Evolutionary conservation across 768 basidiomycete genomes (phyloP).

Genomic region (Trametes meyenii): DNA sequence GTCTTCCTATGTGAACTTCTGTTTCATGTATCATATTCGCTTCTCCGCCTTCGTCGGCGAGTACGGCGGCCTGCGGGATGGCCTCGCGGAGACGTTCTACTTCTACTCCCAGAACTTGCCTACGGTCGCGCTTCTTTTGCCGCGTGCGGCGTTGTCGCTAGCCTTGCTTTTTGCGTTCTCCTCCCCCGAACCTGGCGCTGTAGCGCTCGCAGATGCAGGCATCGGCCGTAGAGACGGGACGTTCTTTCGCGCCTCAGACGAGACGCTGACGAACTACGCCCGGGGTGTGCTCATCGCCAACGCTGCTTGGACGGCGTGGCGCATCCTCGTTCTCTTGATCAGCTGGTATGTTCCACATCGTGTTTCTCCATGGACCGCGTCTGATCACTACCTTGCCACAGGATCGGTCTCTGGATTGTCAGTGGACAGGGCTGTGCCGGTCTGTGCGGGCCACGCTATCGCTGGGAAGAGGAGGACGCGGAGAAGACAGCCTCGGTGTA

Average conservation of each 20-base stretch:
- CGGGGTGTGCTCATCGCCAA: slow-evolving; percentile 81
- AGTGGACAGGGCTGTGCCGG: slow-evolving; percentile 79
- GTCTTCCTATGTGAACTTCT: slow-evolving; percentile 81
- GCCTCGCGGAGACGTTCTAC: slow-evolving; percentile 83
- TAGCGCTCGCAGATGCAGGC: slow-evolving; percentile 51
- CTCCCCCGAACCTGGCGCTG: slow-evolving; percentile 48
- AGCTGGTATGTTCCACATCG: slow-evolving; percentile 55
- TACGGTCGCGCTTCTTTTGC: slow-evolving; percentile 79
- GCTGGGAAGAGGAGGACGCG: slow-evolving; percentile 81
- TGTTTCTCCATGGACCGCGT: background rate
- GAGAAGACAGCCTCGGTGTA: slow-evolving; percentile 60
- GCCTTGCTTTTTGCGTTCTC: slow-evolving; percentile 73
- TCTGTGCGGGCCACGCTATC: slow-evolving; percentile 79
- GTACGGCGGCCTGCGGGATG: slow-evolving; percentile 51
- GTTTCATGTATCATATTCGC: slow-evolving; percentile 82
- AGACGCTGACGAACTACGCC: slow-evolving; percentile 74
- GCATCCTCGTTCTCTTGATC: slow-evolving; percentile 62
- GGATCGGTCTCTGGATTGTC: slow-evolving; percentile 79
- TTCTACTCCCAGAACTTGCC: slow-evolving; percentile 85
- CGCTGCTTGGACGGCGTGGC: slow-evolving; percentile 81
- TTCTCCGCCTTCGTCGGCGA: slow-evolving; percentile 62
- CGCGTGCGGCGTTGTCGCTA: slow-evolving; percentile 76
- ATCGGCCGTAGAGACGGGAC: slow-evolving; percentile 63
- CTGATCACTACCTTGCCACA: slow-evolving; percentile 30
- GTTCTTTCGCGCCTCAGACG: slow-evolving; percentile 67